A percentile compares a stretch with the other conserved stretches of the same genome.
phyloP scores from a whole-genome alignment of 75 land plant species.

The Sequoiadendron giganteum region DNA sequence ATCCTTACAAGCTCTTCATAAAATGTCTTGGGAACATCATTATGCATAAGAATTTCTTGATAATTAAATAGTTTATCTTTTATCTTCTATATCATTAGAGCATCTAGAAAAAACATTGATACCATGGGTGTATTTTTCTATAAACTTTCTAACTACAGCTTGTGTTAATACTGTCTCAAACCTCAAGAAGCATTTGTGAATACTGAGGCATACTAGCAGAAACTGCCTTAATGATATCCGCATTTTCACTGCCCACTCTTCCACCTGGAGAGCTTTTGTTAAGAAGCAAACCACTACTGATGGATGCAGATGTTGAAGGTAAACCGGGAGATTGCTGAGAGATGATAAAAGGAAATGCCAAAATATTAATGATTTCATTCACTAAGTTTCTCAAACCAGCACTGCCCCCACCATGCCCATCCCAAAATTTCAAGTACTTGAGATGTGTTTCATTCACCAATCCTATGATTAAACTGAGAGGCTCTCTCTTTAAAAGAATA shows the following conservation, averaged over 20 bases:
- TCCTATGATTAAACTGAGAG: constrained; percentile 47
- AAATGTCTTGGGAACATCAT: background rate
- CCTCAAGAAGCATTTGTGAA: constrained; percentile 81
- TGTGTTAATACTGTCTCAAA: constrained; percentile 15
- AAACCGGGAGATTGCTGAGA: constrained; percentile 58
- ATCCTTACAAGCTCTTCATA: background rate
- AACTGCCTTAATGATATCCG: constrained; percentile 60
- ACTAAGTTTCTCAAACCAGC: constrained; percentile 63
- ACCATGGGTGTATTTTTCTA: background rate
- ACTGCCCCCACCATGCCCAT: constrained; percentile 82
- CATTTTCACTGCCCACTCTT: constrained; percentile 50
- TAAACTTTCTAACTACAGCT: constrained; percentile 5
- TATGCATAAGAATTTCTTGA: background rate
- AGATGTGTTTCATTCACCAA: constrained; percentile 74
- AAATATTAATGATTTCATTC: constrained; percentile 66
- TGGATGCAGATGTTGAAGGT: constrained; percentile 66
- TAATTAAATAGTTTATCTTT: background rate
- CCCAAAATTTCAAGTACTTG: constrained; percentile 66
- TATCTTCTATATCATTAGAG: background rate
- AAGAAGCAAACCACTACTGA: constrained; percentile 55
- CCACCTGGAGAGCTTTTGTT: constrained; percentile 69
- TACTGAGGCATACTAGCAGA: constrained; percentile 73
- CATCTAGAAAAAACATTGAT: background rate
- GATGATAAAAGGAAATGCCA: constrained; percentile 89
- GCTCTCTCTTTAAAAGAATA: constrained; percentile 59